A percentile compares a stretch with the other conserved stretches of the same genome.
Conservation (phyloP, 768 basidiomycete genomes). For the Clavaria fumosa region DNA sequence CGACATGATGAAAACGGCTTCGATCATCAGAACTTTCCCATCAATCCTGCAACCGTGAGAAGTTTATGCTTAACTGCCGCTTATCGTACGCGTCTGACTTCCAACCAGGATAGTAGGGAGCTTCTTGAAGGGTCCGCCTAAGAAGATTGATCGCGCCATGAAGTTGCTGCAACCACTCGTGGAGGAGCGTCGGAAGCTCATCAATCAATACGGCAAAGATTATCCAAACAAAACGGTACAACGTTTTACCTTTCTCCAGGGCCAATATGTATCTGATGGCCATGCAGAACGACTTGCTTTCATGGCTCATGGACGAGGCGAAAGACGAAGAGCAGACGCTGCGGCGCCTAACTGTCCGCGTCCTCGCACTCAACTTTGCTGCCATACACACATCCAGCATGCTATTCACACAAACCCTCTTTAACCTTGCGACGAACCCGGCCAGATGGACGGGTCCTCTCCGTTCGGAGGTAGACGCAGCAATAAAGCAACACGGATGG, state of each 20-base stretch:
- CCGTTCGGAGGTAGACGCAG: conserved; percentile 24
- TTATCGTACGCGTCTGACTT: not conserved
- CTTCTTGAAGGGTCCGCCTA: conserved; percentile 7
- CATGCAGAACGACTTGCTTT: conserved; percentile 14
- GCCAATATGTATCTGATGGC: too few relatives aligned
- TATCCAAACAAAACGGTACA: conserved; percentile 8
- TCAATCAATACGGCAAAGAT: conserved; percentile 6
- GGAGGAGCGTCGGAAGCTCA: conserved; percentile 3
- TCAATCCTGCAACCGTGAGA: conserved; percentile 21
- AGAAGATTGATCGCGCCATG: conserved; percentile 2
- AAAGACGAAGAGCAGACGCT: conserved; percentile 5
- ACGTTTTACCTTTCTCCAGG: too few relatives aligned
- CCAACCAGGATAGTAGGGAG: conserved; percentile 6
- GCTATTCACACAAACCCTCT: conserved; percentile 26
- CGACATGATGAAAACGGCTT: conserved; percentile 16
- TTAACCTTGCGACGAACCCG: conserved; percentile 20
- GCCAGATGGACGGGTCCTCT: too few relatives aligned
- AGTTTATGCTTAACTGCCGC: not conserved
- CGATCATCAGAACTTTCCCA: conserved; percentile 20
- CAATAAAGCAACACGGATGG: conserved; percentile 20
- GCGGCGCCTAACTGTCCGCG: conserved; percentile 10
- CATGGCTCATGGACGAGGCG: conserved; percentile 13
- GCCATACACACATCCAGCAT: conserved; percentile 22
- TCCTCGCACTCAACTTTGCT: conserved; percentile 23
- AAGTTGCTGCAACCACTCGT: conserved; percentile 9